Evolutionary conservation across 257 asterid species (phyloP).

Genomic region (Solanum piurae): DNA sequence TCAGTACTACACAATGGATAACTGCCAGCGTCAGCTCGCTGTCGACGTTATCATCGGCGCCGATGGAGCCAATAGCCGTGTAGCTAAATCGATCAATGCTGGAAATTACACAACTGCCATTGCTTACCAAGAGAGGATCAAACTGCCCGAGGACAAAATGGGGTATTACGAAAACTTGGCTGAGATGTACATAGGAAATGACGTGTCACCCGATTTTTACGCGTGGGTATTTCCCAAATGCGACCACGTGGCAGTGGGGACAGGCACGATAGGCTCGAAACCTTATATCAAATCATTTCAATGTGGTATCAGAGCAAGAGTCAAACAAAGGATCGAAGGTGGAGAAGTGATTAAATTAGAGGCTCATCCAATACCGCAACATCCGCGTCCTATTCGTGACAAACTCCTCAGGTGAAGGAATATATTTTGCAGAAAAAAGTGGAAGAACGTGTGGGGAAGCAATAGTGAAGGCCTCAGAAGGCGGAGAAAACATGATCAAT

Average conservation of each 20-base stretch:
- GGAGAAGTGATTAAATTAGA: slow-evolving; percentile 51
- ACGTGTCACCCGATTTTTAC: slow-evolving; percentile 80
- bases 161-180: slow-evolving; percentile 59
- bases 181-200: slow-evolving; percentile 65
- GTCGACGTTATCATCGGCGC: slow-evolving; percentile 70
- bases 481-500: slow-evolving; percentile 42
- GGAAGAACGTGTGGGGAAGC: slow-evolving; percentile 81
- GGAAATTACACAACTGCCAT: slow-evolving; percentile 61
- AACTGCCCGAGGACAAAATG: slow-evolving; percentile 62
- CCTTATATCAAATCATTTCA: slow-evolving; percentile 44
- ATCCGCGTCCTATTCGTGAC: slow-evolving; percentile 62
- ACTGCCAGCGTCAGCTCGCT: slow-evolving; percentile 20
- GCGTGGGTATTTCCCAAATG: slow-evolving; percentile 89
- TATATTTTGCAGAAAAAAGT: slow-evolving; percentile 68
- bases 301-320: slow-evolving; percentile 35
- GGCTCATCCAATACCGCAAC: slow-evolving; percentile 82
- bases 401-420: slow-evolving; percentile 72
- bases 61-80: slow-evolving; percentile 77
- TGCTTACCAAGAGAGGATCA: slow-evolving; percentile 66
- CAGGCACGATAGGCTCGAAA: slow-evolving; percentile 46
- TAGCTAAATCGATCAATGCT: slow-evolving; percentile 64
- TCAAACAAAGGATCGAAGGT: slow-evolving; percentile 26
- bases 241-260: slow-evolving; percentile 87
- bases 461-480: slow-evolving; percentile 50
- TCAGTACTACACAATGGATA: slow-evolving; percentile 36